Evolutionary conservation across 257 asterid species (phyloP).

Genomic region (Ilex aquifolium): DNA sequence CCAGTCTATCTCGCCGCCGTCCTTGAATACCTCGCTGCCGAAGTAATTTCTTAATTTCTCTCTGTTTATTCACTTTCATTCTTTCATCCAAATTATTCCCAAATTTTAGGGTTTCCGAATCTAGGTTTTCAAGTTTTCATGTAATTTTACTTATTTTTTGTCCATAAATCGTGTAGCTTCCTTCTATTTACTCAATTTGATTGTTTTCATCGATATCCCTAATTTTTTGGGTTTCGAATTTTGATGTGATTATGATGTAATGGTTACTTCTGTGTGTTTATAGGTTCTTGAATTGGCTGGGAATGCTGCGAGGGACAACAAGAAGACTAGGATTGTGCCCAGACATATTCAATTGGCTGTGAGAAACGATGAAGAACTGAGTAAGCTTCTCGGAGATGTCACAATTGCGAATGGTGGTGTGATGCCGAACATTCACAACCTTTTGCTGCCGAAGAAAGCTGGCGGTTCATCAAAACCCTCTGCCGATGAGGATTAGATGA

Average conservation of each 20-base stretch:
- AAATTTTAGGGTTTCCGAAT: neutral
- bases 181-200: neutral
- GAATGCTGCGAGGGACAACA: slow-evolving; percentile 20
- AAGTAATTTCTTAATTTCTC: neutral
- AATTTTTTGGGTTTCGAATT: neutral
- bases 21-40: slow-evolving; percentile 17
- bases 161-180: neutral
- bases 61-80: neutral
- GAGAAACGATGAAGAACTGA: slow-evolving; percentile 15
- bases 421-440: slow-evolving; percentile 21
- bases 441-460: slow-evolving; percentile 16
- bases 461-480: slow-evolving; percentile 14
- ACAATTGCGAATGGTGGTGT: slow-evolving; percentile 18
- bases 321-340: slow-evolving; percentile 14
- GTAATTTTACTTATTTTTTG: neutral
- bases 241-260: neutral
- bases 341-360: slow-evolving; percentile 19
- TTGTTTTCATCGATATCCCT: neutral
- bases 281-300: slow-evolving; percentile 19
- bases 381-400: slow-evolving; percentile 17
- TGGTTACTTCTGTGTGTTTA: neutral
- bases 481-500: slow-evolving; percentile 15
- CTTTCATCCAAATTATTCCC: too few relatives aligned
- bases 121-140: neutral
- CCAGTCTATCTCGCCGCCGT: slow-evolving; percentile 19